A percentile compares a stretch with the other conserved stretches of the same genome.
Evolutionary conservation across 2,329 filamentous ascomycete genomes (phyloP).

Genomic region (Epicoccum sorghinum): DNA sequence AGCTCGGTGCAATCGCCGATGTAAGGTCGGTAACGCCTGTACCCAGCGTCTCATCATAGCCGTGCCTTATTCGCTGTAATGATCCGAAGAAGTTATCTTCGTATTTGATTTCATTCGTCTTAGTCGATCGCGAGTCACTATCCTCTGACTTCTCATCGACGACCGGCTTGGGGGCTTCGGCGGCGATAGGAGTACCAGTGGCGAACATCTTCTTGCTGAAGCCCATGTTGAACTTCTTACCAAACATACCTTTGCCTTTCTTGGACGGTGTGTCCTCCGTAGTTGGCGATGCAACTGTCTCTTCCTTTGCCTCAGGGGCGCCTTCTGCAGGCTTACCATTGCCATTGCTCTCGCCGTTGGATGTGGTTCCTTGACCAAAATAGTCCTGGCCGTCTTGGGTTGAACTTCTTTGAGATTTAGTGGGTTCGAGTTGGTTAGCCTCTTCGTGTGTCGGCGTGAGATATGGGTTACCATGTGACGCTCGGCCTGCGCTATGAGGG

Average conservation of each 20-base stretch:
- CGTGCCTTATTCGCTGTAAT: slow-evolving; percentile 73
- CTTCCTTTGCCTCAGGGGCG: slow-evolving; percentile 36
- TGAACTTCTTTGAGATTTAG: slow-evolving; percentile 61
- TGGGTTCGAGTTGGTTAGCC: slow-evolving; percentile 58
- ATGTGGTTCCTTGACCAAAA: slow-evolving; percentile 55
- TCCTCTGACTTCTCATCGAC: slow-evolving; percentile 75
- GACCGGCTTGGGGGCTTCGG: slow-evolving; percentile 71
- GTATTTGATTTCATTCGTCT: slow-evolving; percentile 70
- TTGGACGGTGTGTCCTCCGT: slow-evolving; percentile 49
- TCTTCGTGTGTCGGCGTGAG: slow-evolving; percentile 52
- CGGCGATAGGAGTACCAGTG: slow-evolving; percentile 62
- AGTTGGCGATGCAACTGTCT: slow-evolving; percentile 50
- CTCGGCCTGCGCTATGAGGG: slow-evolving; percentile 45
- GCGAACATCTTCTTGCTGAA: slow-evolving; percentile 86
- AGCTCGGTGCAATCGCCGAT: slow-evolving; percentile 70
- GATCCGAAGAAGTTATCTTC: slow-evolving; percentile 77
- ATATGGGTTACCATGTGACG: slow-evolving; percentile 44
- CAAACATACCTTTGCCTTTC: slow-evolving; percentile 70
- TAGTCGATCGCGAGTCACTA: slow-evolving; percentile 64
- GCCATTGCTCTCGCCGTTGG: slow-evolving; percentile 28
- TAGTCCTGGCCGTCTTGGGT: slow-evolving; percentile 71
- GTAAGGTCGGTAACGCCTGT: slow-evolving; percentile 61
- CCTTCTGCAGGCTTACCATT: slow-evolving; percentile 39
- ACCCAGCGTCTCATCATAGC: slow-evolving; percentile 71
- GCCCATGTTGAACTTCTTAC: slow-evolving; percentile 80